Evolutionary conservation across 257 asterid genomes (phyloP).

Genomic region (Capsicum pubescens): DNA sequence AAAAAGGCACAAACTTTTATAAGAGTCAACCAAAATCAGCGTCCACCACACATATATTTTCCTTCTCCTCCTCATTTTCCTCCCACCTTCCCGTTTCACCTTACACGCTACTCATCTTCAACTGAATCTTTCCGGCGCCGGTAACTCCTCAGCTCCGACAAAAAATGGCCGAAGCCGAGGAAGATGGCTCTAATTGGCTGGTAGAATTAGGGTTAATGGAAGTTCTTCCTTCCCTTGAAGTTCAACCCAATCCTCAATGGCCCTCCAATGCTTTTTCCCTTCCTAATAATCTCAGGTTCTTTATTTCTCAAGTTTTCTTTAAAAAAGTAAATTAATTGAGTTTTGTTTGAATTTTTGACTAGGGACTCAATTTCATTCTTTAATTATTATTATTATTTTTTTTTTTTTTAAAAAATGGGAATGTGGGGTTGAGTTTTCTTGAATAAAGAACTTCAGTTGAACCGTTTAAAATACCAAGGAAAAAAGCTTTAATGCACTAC

Average conservation of each 20-base stretch:
- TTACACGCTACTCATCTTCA: background rate
- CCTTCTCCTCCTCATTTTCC: constrained; percentile 15
- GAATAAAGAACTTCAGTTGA: background rate
- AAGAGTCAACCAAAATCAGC: background rate
- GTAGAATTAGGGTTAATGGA: constrained; percentile 53
- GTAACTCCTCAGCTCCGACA: constrained; percentile 18
- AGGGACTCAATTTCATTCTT: constrained; percentile 16
- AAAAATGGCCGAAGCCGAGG: constrained; percentile 50
- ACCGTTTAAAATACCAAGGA: too few species aligned
- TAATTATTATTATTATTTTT: background rate
- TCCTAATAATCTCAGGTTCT: constrained; percentile 47
- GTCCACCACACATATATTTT: constrained; percentile 29
- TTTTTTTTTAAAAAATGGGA: background rate
- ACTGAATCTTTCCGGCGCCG: constrained; percentile 21
- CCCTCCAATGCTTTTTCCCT: constrained; percentile 36
- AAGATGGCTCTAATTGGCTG: constrained; percentile 48
- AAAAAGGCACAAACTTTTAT: background rate
- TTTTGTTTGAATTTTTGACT: background rate
- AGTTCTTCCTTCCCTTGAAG: constrained; percentile 43
- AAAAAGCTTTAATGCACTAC: too few species aligned
- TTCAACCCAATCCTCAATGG: constrained; percentile 43
- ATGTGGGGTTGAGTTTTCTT: constrained; percentile 25
- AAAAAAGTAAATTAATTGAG: background rate
- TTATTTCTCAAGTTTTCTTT: background rate
- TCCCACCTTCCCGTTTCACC: constrained; percentile 3